These are phyloP conservation scores for Penicillium argentinense DNA, from an alignment of 495 filamentous ascomycete species.

Conservation along the genomic window DNA sequence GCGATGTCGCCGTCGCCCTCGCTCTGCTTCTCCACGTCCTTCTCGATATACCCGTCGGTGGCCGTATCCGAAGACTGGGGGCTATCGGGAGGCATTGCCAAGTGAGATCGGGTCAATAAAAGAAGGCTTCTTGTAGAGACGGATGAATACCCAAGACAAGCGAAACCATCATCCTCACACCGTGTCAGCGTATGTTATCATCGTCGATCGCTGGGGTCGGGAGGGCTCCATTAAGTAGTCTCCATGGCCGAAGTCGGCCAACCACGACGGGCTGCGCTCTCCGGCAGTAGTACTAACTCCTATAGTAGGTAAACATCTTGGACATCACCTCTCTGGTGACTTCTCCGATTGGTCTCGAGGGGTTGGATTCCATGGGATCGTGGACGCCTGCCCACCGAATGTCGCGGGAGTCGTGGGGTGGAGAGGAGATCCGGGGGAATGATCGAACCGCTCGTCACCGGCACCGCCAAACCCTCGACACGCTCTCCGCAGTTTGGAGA, in stretches of 20 bases:
- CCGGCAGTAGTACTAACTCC: too few relatives aligned
- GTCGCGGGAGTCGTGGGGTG: conserved; percentile 17
- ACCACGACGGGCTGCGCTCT: too few relatives aligned
- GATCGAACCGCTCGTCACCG: conserved; percentile 4
- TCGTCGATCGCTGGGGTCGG: too few relatives aligned
- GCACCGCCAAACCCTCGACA: not conserved
- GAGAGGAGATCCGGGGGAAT: conserved; percentile 30
- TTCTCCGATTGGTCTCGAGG: conserved; percentile 22
- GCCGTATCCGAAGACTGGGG: conserved; percentile 1
- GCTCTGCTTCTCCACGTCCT: conserved; percentile 26
- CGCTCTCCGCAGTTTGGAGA: conserved; percentile 18
- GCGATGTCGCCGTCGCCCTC: not conserved
- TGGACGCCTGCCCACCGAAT: conserved; percentile 11
- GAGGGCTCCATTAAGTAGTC: too few relatives aligned
- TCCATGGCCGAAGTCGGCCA: too few relatives aligned
- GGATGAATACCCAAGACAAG: not conserved
- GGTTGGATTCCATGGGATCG: not conserved
- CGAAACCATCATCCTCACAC: not conserved
- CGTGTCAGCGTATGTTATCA: too few relatives aligned
- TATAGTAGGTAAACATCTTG: too few relatives aligned
- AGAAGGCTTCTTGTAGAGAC: not conserved
- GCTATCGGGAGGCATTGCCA: conserved; percentile 12
- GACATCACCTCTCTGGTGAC: too few relatives aligned
- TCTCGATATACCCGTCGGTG: conserved; percentile 6
- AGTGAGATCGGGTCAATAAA: not conserved